Conservation (phyloP, 192 early-diverging fungal species). For the Podila epicladia region DNA sequence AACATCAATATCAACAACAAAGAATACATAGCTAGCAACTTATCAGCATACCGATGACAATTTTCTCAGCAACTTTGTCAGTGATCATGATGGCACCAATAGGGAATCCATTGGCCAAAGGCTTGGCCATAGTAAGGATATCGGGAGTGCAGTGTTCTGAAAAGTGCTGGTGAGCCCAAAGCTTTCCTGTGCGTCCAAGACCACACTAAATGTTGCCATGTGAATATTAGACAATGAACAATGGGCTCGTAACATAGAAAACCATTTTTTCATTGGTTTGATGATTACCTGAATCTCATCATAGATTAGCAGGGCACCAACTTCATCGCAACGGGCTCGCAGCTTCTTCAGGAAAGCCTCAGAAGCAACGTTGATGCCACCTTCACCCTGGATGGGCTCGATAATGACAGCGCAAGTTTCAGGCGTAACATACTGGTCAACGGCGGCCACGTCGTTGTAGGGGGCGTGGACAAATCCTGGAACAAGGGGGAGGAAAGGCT, state of each 20-base stretch:
- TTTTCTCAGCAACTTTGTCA: slow-evolving; percentile 79
- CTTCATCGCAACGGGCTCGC: slow-evolving; percentile 83
- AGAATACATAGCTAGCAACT: background rate
- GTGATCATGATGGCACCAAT: slow-evolving; percentile 92
- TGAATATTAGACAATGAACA: background rate
- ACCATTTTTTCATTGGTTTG: no score
- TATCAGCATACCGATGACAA: slow-evolving; percentile 69
- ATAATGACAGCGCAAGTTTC: slow-evolving; percentile 92
- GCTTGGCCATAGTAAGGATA: slow-evolving; percentile 96
- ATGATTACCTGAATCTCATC: slow-evolving; percentile 90
- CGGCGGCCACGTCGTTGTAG: slow-evolving; percentile 78
- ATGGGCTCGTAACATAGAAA: slow-evolving; percentile 10
- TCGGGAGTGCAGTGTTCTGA: slow-evolving; percentile 80
- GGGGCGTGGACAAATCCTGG: slow-evolving; percentile 80
- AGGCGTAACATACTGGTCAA: slow-evolving; percentile 73
- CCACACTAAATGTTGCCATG: slow-evolving; percentile 74
- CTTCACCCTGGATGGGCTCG: slow-evolving; percentile 98
- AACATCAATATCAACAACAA: background rate
- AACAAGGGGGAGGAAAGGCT: slow-evolving; percentile 91
- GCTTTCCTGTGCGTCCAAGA: slow-evolving; percentile 86
- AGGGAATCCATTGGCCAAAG: slow-evolving; percentile 95
- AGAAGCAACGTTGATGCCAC: slow-evolving; percentile 82
- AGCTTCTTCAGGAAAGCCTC: slow-evolving; percentile 83
- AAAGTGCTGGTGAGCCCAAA: slow-evolving; percentile 87
- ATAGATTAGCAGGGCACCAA: slow-evolving; percentile 90